Percentiles rank a stretch among this genome's conserved stretches.
These are phyloP conservation scores for Xylariaceae sp. DNA, from an alignment of 2,329 filamentous ascomycete species.

Conservation along the genomic window DNA sequence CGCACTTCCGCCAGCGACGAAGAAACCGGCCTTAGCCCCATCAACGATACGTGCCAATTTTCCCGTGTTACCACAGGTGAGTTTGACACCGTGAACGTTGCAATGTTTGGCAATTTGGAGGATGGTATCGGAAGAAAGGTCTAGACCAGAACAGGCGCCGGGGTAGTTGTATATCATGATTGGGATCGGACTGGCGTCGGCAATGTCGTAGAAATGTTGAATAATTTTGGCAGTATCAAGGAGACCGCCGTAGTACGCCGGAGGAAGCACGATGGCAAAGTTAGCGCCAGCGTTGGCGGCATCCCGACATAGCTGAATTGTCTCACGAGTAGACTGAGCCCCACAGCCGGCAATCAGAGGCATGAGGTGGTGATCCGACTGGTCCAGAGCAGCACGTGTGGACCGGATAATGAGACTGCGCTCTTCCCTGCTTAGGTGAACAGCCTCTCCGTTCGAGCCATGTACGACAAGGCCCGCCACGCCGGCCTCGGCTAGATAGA, in stretches of 20 bases:
- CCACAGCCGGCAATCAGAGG: slow-evolving; percentile 72
- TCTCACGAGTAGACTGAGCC: slow-evolving; percentile 68
- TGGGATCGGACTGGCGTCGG: slow-evolving; percentile 59
- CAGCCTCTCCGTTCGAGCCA: slow-evolving; percentile 75
- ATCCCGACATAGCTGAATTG: slow-evolving; percentile 66
- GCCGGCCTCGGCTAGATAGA: slow-evolving; percentile 63
- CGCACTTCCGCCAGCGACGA: slow-evolving; percentile 72
- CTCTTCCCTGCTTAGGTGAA: slow-evolving; percentile 69
- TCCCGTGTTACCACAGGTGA: slow-evolving; percentile 66
- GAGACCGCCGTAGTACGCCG: slow-evolving; percentile 67
- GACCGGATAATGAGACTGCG: slow-evolving; percentile 63
- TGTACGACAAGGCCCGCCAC: slow-evolving; percentile 70
- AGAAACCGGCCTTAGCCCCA: slow-evolving; percentile 49
- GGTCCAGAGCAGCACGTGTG: slow-evolving; percentile 63
- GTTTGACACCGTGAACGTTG: slow-evolving; percentile 66
- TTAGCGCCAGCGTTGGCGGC: slow-evolving; percentile 66
- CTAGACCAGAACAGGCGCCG: slow-evolving; percentile 57
- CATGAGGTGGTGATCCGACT: slow-evolving; percentile 55
- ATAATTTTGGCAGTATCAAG: slow-evolving; percentile 60
- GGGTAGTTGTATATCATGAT: slow-evolving; percentile 68
- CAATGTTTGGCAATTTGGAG: slow-evolving; percentile 52
- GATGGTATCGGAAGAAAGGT: slow-evolving; percentile 61
- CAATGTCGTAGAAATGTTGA: slow-evolving; percentile 65
- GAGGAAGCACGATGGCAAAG: slow-evolving; percentile 69
- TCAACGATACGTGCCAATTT: slow-evolving; percentile 49